Evolutionary conservation across 805 yeast species (phyloP), one percentile per base, ranked within the genome.

Genomic region (Myxozyma lipomycoides): DNA sequence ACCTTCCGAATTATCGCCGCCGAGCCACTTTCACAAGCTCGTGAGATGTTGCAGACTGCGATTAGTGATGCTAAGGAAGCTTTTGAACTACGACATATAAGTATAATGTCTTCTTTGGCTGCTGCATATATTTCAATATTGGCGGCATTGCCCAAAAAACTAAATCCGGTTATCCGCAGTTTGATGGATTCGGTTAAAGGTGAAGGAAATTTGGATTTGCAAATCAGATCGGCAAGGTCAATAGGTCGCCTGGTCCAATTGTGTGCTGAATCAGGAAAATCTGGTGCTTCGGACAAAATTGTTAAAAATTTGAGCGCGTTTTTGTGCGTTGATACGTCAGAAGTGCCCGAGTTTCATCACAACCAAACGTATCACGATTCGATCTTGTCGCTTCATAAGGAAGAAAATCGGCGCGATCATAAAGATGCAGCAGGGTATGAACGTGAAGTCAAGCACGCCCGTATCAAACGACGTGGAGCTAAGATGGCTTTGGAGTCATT

Each of bases 311-410:
- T 95, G 49, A 86, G 96, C 70, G 95, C 91, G 0, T 91, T 91
- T 64, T 65, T 93, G 45, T 93, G 98, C 70, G 96, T 90, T 28
- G 98, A 91, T 65, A 88, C 96, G 0, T 79, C 93, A 2, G 97
- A 90, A 64, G 96, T 91, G 28, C 98, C 98, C 1, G 97, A 88
- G 62, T 93, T 87, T 63, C 73, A 74, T 15, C 82, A 84, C 40
- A 85, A 86, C 60, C 76, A 78, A 35, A 67, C 69, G 12, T 71
- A 75, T 49, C 73, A 68, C 17, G 79, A 78, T 40, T 70, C 71
- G 12, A 83, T 91, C 10, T 69, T 90, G 46, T 87, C 96, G 1
- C 73, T 89, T 59, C 73, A 79, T 48, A 87, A 86, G 61, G 96
- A 88, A 59, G 95, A 86, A 57, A 79, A 83, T 26, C 40, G 57